Conservation (phyloP, 129 eudicot species). For the Helianthus tuberosus region DNA sequence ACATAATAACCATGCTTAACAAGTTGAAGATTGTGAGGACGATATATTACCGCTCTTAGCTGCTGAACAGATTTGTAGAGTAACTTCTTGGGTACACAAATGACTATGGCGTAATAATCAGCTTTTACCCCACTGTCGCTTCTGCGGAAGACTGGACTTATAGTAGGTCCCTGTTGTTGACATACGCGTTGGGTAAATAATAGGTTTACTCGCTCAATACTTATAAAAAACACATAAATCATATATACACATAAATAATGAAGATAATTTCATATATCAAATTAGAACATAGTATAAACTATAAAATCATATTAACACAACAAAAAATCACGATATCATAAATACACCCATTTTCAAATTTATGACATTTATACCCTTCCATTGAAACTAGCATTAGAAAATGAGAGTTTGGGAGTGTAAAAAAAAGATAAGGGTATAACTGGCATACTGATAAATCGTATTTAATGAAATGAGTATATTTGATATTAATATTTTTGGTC, state of each 20-base stretch:
- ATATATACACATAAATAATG: background rate
- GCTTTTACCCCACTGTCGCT: conserved; percentile 53
- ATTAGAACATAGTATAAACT: background rate
- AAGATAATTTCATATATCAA: background rate
- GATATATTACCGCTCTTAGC: conserved; percentile 73
- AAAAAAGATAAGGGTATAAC: background rate
- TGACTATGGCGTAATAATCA: conserved; percentile 89
- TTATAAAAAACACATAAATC: no score
- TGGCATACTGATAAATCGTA: no score
- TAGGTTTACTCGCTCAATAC: no score
- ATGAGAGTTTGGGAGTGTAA: background rate
- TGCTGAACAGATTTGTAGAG: conserved; percentile 92
- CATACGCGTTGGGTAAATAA: background rate
- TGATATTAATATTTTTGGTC: background rate
- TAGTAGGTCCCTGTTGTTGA: conserved; percentile 78
- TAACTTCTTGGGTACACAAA: conserved; percentile 86
- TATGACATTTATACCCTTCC: background rate
- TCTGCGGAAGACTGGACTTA: conserved; percentile 86
- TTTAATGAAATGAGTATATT: background rate
- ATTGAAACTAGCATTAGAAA: background rate
- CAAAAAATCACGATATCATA: background rate
- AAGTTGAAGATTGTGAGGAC: conserved; percentile 1
- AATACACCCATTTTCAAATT: background rate
- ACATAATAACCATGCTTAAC: conserved; percentile 9
- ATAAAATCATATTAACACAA: background rate